phyloP scores from a whole-genome alignment of 2,329 filamentous ascomycete genomes.

The Coniochaeta sp. region DNA sequence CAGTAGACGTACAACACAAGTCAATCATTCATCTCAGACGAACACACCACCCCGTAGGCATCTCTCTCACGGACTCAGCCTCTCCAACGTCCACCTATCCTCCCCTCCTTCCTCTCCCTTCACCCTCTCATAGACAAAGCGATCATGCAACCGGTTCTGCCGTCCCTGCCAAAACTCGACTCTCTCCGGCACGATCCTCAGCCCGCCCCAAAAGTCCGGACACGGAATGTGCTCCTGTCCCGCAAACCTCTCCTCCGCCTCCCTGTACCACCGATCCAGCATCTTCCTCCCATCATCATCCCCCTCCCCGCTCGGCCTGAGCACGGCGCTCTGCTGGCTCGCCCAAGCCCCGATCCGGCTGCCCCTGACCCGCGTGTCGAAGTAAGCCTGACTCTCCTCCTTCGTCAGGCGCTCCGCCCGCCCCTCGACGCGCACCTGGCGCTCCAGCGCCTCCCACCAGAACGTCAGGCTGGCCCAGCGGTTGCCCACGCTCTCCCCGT shows the following conservation, averaged over 20 bases:
- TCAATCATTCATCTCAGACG: neutral
- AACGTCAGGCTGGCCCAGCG: slow-evolving; percentile 78
- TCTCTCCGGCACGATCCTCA: slow-evolving; percentile 75
- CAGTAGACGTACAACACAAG: neutral
- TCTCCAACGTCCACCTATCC: slow-evolving; percentile 58
- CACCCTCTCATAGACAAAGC: slow-evolving; percentile 71
- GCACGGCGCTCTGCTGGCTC: slow-evolving; percentile 74
- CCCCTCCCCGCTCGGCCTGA: slow-evolving; percentile 37
- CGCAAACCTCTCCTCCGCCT: slow-evolving; percentile 68
- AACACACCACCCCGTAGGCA: neutral
- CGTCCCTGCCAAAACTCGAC: slow-evolving; percentile 97
- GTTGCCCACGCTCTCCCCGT: slow-evolving; percentile 40
- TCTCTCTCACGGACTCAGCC: slow-evolving; percentile 52
- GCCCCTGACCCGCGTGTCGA: slow-evolving; percentile 64
- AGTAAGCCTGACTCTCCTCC: slow-evolving; percentile 67
- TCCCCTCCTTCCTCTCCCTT: slow-evolving; percentile 26
- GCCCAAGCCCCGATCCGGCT: slow-evolving; percentile 90
- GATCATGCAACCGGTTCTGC: slow-evolving; percentile 83
- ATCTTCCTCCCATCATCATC: slow-evolving; percentile 66
- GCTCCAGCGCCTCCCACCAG: slow-evolving; percentile 79
- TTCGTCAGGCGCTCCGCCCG: slow-evolving; percentile 54
- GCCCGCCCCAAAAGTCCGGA: slow-evolving; percentile 89
- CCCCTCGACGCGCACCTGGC: slow-evolving; percentile 89
- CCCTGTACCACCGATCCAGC: slow-evolving; percentile 69
- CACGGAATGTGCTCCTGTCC: slow-evolving; percentile 75